Conservation (phyloP, 257 asterid genomes). For the Solanum stenotomum region DNA sequence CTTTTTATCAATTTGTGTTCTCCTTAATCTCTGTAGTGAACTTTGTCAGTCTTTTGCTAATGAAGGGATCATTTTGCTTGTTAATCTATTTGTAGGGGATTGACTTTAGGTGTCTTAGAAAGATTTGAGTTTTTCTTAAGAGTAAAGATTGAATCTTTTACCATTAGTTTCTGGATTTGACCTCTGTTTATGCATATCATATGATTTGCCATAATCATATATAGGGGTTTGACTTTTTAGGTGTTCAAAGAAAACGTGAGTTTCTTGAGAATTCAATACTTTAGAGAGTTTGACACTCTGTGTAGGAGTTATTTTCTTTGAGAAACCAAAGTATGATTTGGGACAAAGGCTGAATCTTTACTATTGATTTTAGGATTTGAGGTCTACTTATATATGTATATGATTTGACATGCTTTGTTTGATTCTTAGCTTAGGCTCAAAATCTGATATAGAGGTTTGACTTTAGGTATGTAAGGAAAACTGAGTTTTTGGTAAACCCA, state of each 20-base stretch:
- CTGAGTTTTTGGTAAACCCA: background rate
- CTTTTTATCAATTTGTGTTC: background rate
- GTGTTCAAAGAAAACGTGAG: background rate
- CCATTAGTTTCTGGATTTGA: background rate
- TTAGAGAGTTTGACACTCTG: background rate
- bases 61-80: background rate
- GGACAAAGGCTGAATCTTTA: background rate
- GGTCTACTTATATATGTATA: background rate
- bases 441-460: background rate
- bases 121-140: background rate
- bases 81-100: slow-evolving; percentile 5
- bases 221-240: background rate
- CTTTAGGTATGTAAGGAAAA: background rate
- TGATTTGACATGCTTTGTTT: background rate
- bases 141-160: background rate
- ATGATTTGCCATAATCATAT: background rate
- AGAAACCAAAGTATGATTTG: background rate
- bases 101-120: slow-evolving; percentile 6
- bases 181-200: background rate
- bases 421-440: background rate
- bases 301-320: background rate
- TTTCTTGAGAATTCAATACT: background rate
- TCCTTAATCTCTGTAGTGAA: background rate
- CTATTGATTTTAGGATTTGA: background rate
- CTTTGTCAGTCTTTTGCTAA: background rate